Conservation (phyloP, 1,284 basidiomycete genomes). For the Malassezia restricta region DNA sequence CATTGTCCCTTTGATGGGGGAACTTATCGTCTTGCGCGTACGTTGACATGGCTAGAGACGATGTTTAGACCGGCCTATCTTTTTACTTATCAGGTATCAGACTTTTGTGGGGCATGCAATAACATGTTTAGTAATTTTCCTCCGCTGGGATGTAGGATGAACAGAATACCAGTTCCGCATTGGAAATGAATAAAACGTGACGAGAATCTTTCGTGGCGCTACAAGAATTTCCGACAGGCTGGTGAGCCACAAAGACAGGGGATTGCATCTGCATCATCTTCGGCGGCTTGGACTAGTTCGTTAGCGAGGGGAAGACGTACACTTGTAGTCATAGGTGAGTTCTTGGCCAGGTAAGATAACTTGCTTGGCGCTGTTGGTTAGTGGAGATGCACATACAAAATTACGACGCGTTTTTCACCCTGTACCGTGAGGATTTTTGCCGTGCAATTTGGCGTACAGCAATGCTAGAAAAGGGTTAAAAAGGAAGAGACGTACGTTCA, state of each 20-base stretch:
- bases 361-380: constrained; percentile 62
- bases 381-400: constrained; percentile 51
- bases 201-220: background rate
- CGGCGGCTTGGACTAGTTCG: constrained; percentile 27
- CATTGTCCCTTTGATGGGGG: too few relatives aligned
- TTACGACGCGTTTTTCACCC: constrained; percentile 96
- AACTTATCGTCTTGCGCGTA: too few relatives aligned
- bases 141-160: too few relatives aligned
- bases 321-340: constrained; percentile 46
- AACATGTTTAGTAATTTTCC: too few relatives aligned
- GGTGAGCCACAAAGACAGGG: constrained; percentile 48
- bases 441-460: constrained; percentile 91
- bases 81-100: too few relatives aligned
- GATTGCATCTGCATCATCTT: constrained; percentile 44
- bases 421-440: constrained; percentile 98
- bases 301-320: constrained; percentile 3
- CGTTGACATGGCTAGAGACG: too few relatives aligned
- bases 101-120: too few relatives aligned
- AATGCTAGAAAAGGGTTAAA: constrained; percentile 65
- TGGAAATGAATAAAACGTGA: too few relatives aligned
- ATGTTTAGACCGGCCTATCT: too few relatives aligned
- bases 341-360: constrained; percentile 65
- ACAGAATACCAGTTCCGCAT: too few relatives aligned
- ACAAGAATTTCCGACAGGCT: constrained; percentile 42
- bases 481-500: constrained; percentile 24